Percentiles rank a stretch among this genome's conserved stretches.
Evolutionary conservation across 768 basidiomycete species (phyloP).

Genomic region (Russula vinacea): DNA sequence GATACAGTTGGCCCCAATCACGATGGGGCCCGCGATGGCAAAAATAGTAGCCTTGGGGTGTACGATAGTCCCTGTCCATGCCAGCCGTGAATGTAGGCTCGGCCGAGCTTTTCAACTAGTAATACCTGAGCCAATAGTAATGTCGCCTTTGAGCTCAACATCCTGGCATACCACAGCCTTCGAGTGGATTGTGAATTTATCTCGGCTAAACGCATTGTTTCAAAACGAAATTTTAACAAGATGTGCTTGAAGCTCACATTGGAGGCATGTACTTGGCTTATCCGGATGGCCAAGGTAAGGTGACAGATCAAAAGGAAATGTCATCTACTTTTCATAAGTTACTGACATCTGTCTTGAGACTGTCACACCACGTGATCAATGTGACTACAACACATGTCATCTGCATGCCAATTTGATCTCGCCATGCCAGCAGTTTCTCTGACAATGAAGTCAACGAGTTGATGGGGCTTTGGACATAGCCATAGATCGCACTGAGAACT

Average conservation of each 20-base stretch:
- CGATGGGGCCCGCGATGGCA: constrained; percentile 85
- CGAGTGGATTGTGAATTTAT: constrained; percentile 87
- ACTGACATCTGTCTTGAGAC: not conserved
- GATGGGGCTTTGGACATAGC: not conserved
- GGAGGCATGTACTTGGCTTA: constrained; percentile 25
- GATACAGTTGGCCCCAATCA: constrained; percentile 84
- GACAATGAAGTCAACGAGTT: not conserved
- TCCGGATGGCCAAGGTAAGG: not conserved
- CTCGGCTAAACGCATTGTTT: constrained; percentile 52
- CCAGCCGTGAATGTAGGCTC: not conserved
- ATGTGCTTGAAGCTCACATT: constrained; percentile 22
- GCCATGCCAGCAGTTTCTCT: no score
- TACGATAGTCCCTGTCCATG: constrained; percentile 66
- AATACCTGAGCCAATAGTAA: constrained; percentile 82
- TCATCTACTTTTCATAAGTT: no score
- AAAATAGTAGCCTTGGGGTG: constrained; percentile 95
- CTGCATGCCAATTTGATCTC: no score
- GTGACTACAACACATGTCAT: no score
- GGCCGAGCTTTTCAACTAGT: not conserved
- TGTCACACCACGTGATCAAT: not conserved
- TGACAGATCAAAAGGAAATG: constrained; percentile 17
- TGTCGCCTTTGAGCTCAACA: constrained; percentile 90
- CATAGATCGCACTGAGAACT: not conserved
- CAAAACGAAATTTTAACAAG: not conserved
- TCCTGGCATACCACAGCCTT: constrained; percentile 90